phyloP scores from a whole-genome alignment of 352 stramenopile genomes.

The Phytopythium kandeliae region DNA sequence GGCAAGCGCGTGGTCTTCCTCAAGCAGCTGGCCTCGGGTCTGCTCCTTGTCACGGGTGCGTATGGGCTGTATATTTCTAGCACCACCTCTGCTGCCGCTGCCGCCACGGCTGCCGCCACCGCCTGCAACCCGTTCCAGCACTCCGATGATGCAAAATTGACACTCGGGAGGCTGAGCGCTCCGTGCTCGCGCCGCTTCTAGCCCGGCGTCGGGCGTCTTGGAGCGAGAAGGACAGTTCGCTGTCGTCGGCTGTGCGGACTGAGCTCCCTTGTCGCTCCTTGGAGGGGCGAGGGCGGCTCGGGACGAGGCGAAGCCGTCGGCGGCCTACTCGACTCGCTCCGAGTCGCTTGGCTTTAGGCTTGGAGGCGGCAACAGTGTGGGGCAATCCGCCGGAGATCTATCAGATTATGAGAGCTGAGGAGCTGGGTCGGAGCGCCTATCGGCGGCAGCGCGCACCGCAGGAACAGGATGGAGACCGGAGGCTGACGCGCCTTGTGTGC shows the following conservation, averaged over 20 bases:
- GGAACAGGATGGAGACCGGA: too few relatives aligned
- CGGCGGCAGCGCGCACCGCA: too few relatives aligned
- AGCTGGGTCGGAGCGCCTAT: conserved; percentile 27
- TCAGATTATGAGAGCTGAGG: conserved; percentile 90
- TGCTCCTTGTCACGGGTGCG: conserved; percentile 94
- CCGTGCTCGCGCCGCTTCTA: neutral
- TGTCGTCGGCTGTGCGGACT: neutral
- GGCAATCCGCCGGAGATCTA: conserved; percentile 46
- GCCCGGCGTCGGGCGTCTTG: neutral
- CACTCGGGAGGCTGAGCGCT: conserved; percentile 32
- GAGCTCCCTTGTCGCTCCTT: neutral
- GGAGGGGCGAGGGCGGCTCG: neutral
- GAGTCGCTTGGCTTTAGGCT: conserved; percentile 6
- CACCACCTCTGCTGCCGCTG: too few relatives aligned
- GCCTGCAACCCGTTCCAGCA: neutral
- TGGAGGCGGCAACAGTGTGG: conserved; percentile 5
- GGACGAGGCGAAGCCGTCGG: neutral
- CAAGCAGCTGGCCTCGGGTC: conserved; percentile 95
- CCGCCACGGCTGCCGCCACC: too few relatives aligned
- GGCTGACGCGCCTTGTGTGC: too few relatives aligned
- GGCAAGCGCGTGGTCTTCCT: conserved; percentile 98
- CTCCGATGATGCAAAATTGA: conserved; percentile 76
- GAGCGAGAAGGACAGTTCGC: neutral
- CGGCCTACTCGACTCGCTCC: conserved; percentile 1
- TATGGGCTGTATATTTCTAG: conserved; percentile 1